Evolutionary conservation across 176 grass and related monocot species (phyloP).

Genomic region (Carex cristatella): DNA sequence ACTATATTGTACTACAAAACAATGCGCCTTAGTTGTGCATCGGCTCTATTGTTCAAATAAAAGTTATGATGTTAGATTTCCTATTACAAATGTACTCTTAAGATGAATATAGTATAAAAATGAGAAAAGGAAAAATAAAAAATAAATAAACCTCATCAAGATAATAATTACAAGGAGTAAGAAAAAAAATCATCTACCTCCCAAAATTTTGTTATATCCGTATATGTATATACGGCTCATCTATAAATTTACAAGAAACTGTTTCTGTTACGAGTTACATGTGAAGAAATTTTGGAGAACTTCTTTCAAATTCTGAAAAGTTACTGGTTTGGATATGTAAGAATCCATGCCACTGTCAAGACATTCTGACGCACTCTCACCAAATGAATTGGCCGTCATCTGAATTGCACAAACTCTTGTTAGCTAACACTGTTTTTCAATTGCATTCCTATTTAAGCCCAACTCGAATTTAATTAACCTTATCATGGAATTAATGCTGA

Average conservation of each 20-base stretch:
- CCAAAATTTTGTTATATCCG: constrained; percentile 61
- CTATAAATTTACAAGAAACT: constrained; percentile 45
- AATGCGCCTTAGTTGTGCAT: background rate
- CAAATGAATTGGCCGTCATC: constrained; percentile 90
- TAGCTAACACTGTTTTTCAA: background rate
- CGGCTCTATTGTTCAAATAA: constrained; percentile 8
- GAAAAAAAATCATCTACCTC: constrained; percentile 35
- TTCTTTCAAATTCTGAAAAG: constrained; percentile 72
- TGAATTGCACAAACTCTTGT: constrained; percentile 37
- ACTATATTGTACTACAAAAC: background rate
- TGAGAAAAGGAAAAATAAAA: background rate
- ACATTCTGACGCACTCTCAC: constrained; percentile 73
- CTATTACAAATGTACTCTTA: constrained; percentile 3
- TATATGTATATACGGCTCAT: constrained; percentile 37
- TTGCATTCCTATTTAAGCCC: too few species aligned
- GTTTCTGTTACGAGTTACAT: constrained; percentile 39
- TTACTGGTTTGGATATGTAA: constrained; percentile 87
- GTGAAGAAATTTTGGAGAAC: constrained; percentile 56
- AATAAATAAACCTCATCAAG: background rate
- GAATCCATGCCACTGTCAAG: constrained; percentile 91
- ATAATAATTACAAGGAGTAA: constrained; percentile 18
- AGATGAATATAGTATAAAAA: background rate
- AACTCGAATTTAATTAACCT: too few species aligned
- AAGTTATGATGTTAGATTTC: background rate
- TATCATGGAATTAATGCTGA: background rate